Evolutionary conservation across 768 basidiomycete species (phyloP), one percentile per base, ranked within the genome.

Genomic region (Lactarius pseudohatsudake): DNA sequence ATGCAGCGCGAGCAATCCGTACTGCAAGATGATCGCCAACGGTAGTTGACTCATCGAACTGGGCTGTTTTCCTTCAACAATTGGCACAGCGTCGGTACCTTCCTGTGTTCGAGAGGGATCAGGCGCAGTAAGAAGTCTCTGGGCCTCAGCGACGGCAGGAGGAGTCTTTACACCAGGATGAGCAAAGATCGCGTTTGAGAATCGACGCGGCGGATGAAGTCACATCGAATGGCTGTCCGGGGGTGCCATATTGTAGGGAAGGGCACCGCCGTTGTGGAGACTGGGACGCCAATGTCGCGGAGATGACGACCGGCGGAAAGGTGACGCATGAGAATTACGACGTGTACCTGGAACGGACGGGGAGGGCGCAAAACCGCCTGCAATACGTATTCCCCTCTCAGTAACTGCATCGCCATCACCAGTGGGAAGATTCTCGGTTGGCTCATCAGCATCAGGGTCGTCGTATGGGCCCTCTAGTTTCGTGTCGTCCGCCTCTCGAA

Each of bases 1-100:
- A 74, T 97, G 95, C 57, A 98, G 76, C 4, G 95, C 95, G 69
- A 98, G 79, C 68, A 94, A 78, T 22, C 92, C 92, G 75, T 97
- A 97, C 77, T 97, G 96, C 20, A 92, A 73, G 71, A 98, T 97
- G 72, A 98, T 86, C 70, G 90, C 74, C 38, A 93, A 73, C 6
- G 96, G 96, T 34, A 98, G 79, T 72, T 90, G 87, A 26, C 87
- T 88, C 69, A 85, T 77, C 69, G 92, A 75, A 15, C 90, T 88
- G 2, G 86, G 86, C 22, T 84, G 80, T 72, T 86, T 86, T 74
- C 85, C 86, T 11, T 75, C 68, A 16, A 77, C 72, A 18, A 76
- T 81, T 62, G 85, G 83, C 0, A 64, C 54, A 5, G 77, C 70
- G 50, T 79, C 80, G 32, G 65, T 67, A 54, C 75, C 74, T 64